Base-by-base conservation (phyloP, 228 moss, liverwort and hornwort species). In the Sphagnum fallax region DNA sequence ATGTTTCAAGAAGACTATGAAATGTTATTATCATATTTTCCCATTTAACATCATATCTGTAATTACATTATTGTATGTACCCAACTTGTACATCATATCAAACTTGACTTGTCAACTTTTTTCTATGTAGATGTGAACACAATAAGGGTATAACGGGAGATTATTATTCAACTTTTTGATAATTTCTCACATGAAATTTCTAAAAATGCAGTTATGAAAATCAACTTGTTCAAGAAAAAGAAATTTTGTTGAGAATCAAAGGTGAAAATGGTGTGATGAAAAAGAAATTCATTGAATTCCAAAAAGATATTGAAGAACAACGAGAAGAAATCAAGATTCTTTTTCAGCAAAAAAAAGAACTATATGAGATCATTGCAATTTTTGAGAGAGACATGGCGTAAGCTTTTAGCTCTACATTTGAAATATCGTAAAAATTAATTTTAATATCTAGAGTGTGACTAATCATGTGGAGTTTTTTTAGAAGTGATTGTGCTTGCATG, bases 181-280 rank as follows among this genome's bases (percentile, higher is more conserved):
- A 32, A 32, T 32, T 32, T 32, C 2, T 32, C 32, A 32, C 32
- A 32, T 32, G 32, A 32, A 32, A 2, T 32, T 32, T 32, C 32
- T 32, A 32, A 32, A 32, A 32, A 32, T 67, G 49, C 69, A 97
- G 96, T 65, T 97, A 84, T 68, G 93, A 97, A 61, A 32, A 16
- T 6, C 77, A 76, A 57, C 82, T 97, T 50, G 78, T 78, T 49
- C 76, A 77, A 47, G 87, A 90, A 61, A 93, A 91, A 67, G 96
- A 97, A 55, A 81, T 72, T 0, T 52, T 89, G 4, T 63, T 86
- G 4, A 86, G 75, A 5, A 78, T 93, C 3, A 97, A 88, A 65
- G 96, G 96, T 67, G 93, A 97, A 62, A 91, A 91, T 76, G 93
- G 96, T 5, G 90, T 91, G 18, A 80, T 93, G 74, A 87, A 89